phyloP scores from a whole-genome alignment of 202 grass and related monocot species.

The Saccharum hybrid region DNA sequence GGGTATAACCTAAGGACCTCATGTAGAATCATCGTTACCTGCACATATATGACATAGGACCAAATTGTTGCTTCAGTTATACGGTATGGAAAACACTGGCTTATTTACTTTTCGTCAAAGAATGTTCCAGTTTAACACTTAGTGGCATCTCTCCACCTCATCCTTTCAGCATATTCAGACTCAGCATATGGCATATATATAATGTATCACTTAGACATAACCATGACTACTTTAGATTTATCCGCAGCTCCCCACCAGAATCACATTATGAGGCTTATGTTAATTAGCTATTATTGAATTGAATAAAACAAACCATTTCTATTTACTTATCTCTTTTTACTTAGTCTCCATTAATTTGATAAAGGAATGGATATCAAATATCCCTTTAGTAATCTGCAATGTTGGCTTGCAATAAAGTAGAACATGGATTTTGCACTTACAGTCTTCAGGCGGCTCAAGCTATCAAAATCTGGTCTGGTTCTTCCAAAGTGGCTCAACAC shows the following conservation, averaged over 20 bases:
- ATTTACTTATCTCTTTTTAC: not conserved
- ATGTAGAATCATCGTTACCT: slow-evolving; percentile 79
- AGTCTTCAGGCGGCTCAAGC: slow-evolving; percentile 63
- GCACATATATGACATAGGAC: not conserved
- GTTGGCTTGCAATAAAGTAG: not conserved
- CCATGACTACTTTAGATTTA: not conserved
- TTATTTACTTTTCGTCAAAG: not conserved
- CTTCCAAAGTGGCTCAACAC: slow-evolving; percentile 58
- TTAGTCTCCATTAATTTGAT: not conserved
- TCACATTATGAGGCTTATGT: not conserved
- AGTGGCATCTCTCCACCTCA: not conserved
- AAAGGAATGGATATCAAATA: not conserved
- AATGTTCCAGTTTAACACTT: not conserved
- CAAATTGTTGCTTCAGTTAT: slow-evolving; percentile 7
- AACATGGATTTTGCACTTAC: slow-evolving; percentile 48
- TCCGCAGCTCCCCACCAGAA: not conserved
- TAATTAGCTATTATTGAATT: not conserved
- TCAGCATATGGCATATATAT: not conserved
- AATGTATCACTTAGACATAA: not conserved
- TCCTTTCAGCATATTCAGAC: not conserved
- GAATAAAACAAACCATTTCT: slow-evolving; percentile 5
- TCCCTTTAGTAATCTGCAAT: not conserved
- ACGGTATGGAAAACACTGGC: not conserved
- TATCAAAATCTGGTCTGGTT: slow-evolving; percentile 58
- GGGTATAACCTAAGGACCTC: slow-evolving; percentile 82